phyloP scores from a whole-genome alignment of 1,139 yeast species.

The Suhomyces coccinellae region DNA sequence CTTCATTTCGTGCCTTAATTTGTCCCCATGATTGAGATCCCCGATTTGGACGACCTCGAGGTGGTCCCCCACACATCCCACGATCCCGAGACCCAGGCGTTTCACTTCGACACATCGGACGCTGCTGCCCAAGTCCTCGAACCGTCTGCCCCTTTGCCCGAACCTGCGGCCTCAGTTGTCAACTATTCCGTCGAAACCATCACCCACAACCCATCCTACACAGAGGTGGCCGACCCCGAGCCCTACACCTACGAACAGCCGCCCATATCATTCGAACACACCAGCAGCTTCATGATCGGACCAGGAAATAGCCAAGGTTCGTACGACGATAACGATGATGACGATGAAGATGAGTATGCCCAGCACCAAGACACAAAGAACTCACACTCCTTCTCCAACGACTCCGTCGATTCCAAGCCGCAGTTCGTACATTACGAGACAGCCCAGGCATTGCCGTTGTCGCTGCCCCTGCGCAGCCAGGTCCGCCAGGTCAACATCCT shows the following conservation, averaged over 20 bases:
- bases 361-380: slow-evolving; percentile 6
- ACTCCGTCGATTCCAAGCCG: slow-evolving; percentile 18
- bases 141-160: no score
- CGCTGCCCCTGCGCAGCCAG: neutral
- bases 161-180: no score
- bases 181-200: slow-evolving; percentile 3
- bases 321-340: neutral
- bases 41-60: slow-evolving; percentile 35
- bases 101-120: no score
- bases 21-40: slow-evolving; percentile 42
- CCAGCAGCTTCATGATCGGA: slow-evolving; percentile 7
- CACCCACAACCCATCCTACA: slow-evolving; percentile 10
- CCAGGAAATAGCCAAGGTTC: neutral
- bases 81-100: neutral
- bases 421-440: slow-evolving; percentile 13
- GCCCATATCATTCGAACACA: slow-evolving; percentile 1
- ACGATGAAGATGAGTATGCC: neutral
- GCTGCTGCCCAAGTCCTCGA: no score
- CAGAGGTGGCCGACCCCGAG: slow-evolving; percentile 10
- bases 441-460: slow-evolving; percentile 7
- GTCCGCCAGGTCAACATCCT: slow-evolving; percentile 2
- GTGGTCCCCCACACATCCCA: slow-evolving; percentile 4
- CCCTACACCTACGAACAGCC: slow-evolving; percentile 2
- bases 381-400: slow-evolving; percentile 18
- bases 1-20: neutral